Conservation (phyloP, 176 grass and related monocot species). For the Oryza glumipatula region DNA sequence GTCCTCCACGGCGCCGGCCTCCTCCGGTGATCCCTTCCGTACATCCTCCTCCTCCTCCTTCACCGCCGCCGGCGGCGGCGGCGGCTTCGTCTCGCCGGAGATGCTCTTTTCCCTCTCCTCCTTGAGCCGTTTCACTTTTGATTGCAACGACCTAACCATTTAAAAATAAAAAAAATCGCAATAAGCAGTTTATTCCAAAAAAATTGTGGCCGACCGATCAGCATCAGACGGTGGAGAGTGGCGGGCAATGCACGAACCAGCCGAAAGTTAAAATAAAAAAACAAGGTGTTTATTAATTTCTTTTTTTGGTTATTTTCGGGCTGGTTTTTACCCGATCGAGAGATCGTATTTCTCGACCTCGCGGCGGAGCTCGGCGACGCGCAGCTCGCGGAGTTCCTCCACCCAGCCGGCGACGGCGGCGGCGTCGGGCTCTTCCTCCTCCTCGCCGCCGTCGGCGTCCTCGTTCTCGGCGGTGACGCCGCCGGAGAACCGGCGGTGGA, state of each 20-base stretch:
- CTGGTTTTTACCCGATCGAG: conserved; percentile 75
- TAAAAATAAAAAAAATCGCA: conserved; percentile 20
- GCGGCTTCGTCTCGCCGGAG: conserved; percentile 37
- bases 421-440: conserved; percentile 27
- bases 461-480: neutral
- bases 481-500: conserved; percentile 68
- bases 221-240: conserved; percentile 30
- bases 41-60: conserved; percentile 47
- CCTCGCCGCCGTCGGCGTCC: neutral
- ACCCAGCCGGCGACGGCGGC: conserved; percentile 48
- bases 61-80: neutral
- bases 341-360: conserved; percentile 87
- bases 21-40: conserved; percentile 32
- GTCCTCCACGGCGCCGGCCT: conserved; percentile 11
- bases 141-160: conserved; percentile 78
- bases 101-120: conserved; percentile 66
- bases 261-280: conserved; percentile 3
- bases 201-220: conserved; percentile 43
- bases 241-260: conserved; percentile 19
- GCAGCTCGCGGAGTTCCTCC: conserved; percentile 76
- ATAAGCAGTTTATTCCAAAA: conserved; percentile 15
- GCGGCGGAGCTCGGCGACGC: conserved; percentile 81
- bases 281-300: conserved; percentile 25
- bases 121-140: conserved; percentile 70
- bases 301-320: neutral